A percentile compares a stretch with the other conserved stretches of the same genome.
These are phyloP conservation scores for Nannizziopsis barbatae DNA, from an alignment of 2,329 filamentous ascomycete species.

Conservation along the genomic window DNA sequence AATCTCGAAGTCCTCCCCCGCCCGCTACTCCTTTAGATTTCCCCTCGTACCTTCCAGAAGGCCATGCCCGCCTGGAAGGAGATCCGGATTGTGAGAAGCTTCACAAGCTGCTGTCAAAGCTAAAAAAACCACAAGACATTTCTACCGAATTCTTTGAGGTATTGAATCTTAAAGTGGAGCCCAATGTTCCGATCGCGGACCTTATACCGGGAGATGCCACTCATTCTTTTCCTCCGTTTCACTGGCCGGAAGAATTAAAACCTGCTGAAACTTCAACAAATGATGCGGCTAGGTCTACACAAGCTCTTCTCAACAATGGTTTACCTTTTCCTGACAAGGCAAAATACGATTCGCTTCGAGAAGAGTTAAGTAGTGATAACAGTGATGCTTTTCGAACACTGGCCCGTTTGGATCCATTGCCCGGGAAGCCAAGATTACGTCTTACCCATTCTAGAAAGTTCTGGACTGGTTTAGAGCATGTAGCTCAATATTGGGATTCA, in stretches of 20 bases:
- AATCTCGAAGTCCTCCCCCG: conserved; percentile 40
- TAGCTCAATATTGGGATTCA: conserved; percentile 53
- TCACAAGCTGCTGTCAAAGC: conserved; percentile 35
- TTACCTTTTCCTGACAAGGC: conserved; percentile 37
- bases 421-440: conserved; percentile 38
- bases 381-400: conserved; percentile 48
- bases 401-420: conserved; percentile 36
- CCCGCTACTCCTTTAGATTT: conserved; percentile 43
- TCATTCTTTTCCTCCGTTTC: conserved; percentile 29
- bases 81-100: conserved; percentile 29
- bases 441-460: conserved; percentile 50
- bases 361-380: conserved; percentile 45
- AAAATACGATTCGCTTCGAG: conserved; percentile 39
- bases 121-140: conserved; percentile 34
- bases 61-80: conserved; percentile 25
- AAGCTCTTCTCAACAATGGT: conserved; percentile 38
- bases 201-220: conserved; percentile 29
- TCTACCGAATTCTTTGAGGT: conserved; percentile 29
- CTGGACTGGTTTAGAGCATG: conserved; percentile 47
- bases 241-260: conserved; percentile 24
- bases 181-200: conserved; percentile 26
- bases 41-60: conserved; percentile 36
- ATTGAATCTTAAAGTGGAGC: conserved; percentile 33
- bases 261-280: conserved; percentile 22
- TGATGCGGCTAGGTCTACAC: conserved; percentile 18